Conservation (phyloP, 2,329 filamentous ascomycete species). For the Botryosphaeria dothidea region DNA sequence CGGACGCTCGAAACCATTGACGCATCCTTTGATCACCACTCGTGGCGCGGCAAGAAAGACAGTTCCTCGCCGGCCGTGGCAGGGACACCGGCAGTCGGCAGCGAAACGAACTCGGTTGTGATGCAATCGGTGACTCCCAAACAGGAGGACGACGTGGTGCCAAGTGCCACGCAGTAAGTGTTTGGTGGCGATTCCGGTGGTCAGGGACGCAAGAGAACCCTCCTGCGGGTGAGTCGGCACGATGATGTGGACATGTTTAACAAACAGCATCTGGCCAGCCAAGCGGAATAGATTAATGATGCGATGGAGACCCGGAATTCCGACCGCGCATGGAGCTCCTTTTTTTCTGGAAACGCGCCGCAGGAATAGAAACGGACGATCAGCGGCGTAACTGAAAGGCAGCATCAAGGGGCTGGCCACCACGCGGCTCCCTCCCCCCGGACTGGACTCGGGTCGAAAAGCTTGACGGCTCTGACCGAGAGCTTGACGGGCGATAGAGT, state of each 20-base stretch:
- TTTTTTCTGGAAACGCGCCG: neutral
- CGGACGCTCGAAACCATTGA: constrained; percentile 53
- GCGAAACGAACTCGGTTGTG: constrained; percentile 1
- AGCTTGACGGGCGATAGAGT: neutral
- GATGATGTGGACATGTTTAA: neutral
- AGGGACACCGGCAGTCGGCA: neutral
- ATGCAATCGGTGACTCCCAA: neutral
- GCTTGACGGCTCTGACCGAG: neutral
- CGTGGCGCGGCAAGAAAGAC: constrained; percentile 8
- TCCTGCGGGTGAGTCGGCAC: neutral
- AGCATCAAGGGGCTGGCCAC: neutral
- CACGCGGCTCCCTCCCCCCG: neutral
- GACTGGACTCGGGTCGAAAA: neutral
- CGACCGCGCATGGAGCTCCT: neutral
- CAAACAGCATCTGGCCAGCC: neutral
- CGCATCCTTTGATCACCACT: constrained; percentile 43
- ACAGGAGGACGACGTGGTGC: neutral
- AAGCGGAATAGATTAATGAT: neutral
- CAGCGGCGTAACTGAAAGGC: neutral
- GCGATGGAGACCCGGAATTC: neutral
- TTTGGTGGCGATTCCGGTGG: neutral
- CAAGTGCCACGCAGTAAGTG: neutral
- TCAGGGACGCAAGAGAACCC: neutral
- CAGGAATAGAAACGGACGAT: constrained; percentile 2
- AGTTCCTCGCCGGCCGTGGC: neutral